Evolutionary conservation across 768 basidiomycete species (phyloP).

Genomic region (Tephrocybe sp.): DNA sequence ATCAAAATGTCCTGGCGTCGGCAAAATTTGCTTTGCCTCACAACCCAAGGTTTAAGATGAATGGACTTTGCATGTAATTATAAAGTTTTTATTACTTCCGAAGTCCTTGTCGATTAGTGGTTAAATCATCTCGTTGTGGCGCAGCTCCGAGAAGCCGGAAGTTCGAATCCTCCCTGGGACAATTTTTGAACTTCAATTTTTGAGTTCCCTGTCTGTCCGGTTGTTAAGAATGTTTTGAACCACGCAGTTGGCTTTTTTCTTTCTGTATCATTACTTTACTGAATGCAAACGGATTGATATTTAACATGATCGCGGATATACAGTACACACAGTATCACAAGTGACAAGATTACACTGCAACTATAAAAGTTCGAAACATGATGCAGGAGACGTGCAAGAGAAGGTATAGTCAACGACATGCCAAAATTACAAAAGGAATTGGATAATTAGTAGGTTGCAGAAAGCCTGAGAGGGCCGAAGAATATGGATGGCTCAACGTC

Average conservation of each 20-base stretch:
- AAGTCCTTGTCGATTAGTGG: slow-evolving; percentile 19
- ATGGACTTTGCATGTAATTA: no score
- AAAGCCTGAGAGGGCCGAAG: neutral
- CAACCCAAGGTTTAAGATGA: no score
- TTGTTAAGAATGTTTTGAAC: neutral
- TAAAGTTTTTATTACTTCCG: neutral
- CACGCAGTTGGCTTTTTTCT: no score
- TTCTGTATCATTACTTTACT: neutral
- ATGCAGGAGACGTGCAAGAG: neutral
- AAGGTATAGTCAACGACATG: neutral
- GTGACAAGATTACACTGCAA: slow-evolving; percentile 2
- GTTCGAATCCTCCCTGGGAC: slow-evolving; percentile 27
- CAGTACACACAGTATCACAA: slow-evolving; percentile 3
- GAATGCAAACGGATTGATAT: neutral
- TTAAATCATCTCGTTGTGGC: slow-evolving; percentile 21
- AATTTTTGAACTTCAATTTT: slow-evolving; percentile 7
- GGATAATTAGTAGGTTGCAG: neutral
- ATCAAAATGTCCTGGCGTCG: no score
- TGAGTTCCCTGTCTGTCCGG: no score
- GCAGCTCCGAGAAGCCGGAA: slow-evolving; percentile 23
- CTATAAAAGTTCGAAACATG: neutral
- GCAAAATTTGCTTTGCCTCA: no score
- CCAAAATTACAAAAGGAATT: neutral
- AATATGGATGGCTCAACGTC: neutral
- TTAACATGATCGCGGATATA: slow-evolving; percentile 3